These are phyloP conservation scores for Phytophthora fragariaefolia DNA, from an alignment of 352 stramenopile species.

Conservation along the genomic window DNA sequence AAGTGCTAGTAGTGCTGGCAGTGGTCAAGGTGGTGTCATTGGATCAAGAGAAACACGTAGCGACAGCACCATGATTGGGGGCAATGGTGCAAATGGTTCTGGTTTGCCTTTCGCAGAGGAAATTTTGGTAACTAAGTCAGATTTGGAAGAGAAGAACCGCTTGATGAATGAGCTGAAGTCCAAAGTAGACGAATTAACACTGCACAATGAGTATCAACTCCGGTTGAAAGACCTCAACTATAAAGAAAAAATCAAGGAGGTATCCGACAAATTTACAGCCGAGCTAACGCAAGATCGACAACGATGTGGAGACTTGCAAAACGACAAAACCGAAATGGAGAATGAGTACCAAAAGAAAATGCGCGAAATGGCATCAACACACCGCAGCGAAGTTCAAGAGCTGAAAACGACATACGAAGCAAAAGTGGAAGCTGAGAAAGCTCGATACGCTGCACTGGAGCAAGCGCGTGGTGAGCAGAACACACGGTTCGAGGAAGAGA, in stretches of 20 bases:
- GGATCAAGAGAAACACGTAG: constrained; percentile 35
- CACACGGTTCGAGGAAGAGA: constrained; percentile 76
- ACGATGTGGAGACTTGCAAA: constrained; percentile 88
- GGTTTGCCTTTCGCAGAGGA: constrained; percentile 89
- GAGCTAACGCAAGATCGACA: constrained; percentile 94
- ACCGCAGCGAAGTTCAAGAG: constrained; percentile 91
- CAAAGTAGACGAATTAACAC: constrained; percentile 94
- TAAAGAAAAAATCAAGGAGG: constrained; percentile 96
- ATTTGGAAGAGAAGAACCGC: constrained; percentile 93
- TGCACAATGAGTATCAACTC: constrained; percentile 96
- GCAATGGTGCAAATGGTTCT: constrained; percentile 57
- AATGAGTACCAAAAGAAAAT: constrained; percentile 93
- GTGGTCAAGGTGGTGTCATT: constrained; percentile 33
- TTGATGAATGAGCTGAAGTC: constrained; percentile 94
- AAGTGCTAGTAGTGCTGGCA: constrained; percentile 24
- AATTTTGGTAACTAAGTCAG: constrained; percentile 93
- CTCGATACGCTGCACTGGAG: constrained; percentile 85
- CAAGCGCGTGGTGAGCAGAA: constrained; percentile 80
- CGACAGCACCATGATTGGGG: constrained; percentile 40
- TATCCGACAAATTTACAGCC: constrained; percentile 93
- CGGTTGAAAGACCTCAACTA: constrained; percentile 96
- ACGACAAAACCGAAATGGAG: constrained; percentile 93
- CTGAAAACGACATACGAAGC: constrained; percentile 91
- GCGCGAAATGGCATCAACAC: constrained; percentile 87
- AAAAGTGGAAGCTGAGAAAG: constrained; percentile 92